Evolutionary conservation across 2,329 filamentous ascomycete genomes (phyloP).

Genomic region (Penicillium verrucosum): DNA sequence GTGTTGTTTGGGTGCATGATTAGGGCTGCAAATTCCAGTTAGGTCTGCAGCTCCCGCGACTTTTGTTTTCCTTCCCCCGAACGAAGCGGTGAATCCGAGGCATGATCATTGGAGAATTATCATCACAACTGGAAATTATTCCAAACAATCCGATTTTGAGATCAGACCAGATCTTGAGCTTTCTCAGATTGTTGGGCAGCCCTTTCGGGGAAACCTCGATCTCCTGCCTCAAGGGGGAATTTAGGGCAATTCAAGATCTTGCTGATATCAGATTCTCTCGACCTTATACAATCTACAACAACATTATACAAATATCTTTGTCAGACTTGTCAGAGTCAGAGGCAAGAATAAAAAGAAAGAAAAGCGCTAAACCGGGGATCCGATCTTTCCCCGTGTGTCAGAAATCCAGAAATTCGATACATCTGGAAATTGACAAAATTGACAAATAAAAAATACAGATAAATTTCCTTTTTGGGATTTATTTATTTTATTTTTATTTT

Average conservation of each 20-base stretch:
- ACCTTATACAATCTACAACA: neutral
- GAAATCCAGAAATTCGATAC: neutral
- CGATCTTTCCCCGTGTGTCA: slow-evolving; percentile 2
- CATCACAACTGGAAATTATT: neutral
- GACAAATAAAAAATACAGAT: neutral
- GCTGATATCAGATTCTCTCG: neutral
- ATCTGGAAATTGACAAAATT: neutral
- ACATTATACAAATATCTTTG: neutral
- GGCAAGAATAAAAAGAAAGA: neutral
- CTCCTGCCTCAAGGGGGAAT: slow-evolving; percentile 6
- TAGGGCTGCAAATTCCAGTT: slow-evolving; percentile 1
- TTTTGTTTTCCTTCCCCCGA: neutral
- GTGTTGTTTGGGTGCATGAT: slow-evolving; percentile 4
- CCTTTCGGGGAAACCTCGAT: slow-evolving; percentile 4
- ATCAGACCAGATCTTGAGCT: slow-evolving; percentile 1
- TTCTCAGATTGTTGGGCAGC: slow-evolving; percentile 2
- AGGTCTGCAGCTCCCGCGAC: neutral
- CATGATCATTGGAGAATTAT: neutral
- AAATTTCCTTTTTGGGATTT: neutral
- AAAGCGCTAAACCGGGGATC: neutral
- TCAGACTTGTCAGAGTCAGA: neutral
- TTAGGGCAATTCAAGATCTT: neutral
- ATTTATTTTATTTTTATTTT: slow-evolving; percentile 1
- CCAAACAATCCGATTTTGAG: slow-evolving; percentile 14
- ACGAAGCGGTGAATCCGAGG: slow-evolving; percentile 10